phyloP scores from a whole-genome alignment of 176 grass and related monocot genomes.

The Rhipidocladum racemiflorum region DNA sequence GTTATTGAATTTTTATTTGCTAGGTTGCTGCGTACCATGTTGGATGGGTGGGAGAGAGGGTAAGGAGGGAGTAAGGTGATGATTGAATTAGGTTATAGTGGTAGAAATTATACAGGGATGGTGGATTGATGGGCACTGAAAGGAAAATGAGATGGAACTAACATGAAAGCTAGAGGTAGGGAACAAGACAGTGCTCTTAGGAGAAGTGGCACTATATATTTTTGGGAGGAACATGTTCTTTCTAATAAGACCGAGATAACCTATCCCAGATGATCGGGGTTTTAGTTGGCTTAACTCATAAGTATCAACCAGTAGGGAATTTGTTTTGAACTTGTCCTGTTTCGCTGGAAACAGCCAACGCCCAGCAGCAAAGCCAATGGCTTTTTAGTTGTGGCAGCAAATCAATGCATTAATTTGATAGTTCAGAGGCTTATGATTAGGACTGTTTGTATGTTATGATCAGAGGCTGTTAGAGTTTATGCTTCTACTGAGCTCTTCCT shows the following conservation, averaged over 20 bases:
- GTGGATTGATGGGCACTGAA: neutral
- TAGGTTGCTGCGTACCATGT: neutral
- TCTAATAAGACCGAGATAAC: neutral
- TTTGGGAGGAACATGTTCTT: neutral
- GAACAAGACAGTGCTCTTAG: neutral
- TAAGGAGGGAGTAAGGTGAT: neutral
- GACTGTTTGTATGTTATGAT: neutral
- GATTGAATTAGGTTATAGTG: neutral
- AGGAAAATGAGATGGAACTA: neutral
- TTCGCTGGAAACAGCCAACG: neutral
- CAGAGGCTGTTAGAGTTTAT: neutral
- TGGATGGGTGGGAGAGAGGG: neutral
- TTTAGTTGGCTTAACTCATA: constrained; percentile 16
- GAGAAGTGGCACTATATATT: neutral
- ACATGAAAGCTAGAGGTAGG: neutral
- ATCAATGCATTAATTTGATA: neutral
- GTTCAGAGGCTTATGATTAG: neutral
- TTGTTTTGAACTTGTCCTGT: neutral
- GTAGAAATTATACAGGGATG: neutral
- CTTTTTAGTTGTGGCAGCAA: neutral
- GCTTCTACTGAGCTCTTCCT: neutral
- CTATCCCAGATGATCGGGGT: neutral
- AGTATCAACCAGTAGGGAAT: neutral
- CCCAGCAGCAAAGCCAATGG: neutral
- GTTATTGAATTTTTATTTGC: neutral